Base-by-base conservation (phyloP, 208 protist genomes). In the Crithidia bombi region DNA sequence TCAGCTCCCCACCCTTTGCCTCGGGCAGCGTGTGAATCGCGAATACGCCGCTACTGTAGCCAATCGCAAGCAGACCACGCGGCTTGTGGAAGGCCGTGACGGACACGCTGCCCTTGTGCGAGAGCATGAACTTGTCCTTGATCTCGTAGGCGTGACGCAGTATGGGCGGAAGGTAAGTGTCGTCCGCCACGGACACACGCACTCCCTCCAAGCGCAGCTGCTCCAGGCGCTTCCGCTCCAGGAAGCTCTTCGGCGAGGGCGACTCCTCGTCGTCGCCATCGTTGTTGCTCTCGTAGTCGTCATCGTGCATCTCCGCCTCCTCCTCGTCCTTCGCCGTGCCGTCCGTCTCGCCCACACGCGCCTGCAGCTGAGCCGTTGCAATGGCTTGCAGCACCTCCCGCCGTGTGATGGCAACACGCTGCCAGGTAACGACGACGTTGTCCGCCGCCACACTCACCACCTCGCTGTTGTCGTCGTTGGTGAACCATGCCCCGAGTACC, bases 31-130 rank as follows among this genome's bases (percentile, higher is more conserved):
- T 78, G 73, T 97, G 91, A 49, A 97, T 88, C 19, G 91, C 92
- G 65, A 97, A 96, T 74, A 94, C 92, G 47, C 94, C 94, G 69
- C 83, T 96, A 71, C 86, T 94, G 80, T 95, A 96, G 41, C 94
- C 94, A 58, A 95, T 83, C 19, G 90, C 88, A 30, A 97, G 71
- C 52, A 97, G 86, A 9, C 86, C 88, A 23, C 88, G 84, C 14
- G 56, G 75, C 46, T 75, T 70, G 71, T 97, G 93, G 64, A 93
- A 96, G 32, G 83, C 72, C 14, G 86, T 78, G 54, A 93, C 85
- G 32, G 81, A 89, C 32, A 96, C 83, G 66, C 86, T 89, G 41
- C 90, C 93, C 68, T 96, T 95, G 76, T 96, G 93, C 19, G 87
- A 81, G 19, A 97, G 77, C 81, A 96, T 81, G 49, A 93, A 90